phyloP scores from a whole-genome alignment of 495 filamentous ascomycete species.

The Collariella sp. region DNA sequence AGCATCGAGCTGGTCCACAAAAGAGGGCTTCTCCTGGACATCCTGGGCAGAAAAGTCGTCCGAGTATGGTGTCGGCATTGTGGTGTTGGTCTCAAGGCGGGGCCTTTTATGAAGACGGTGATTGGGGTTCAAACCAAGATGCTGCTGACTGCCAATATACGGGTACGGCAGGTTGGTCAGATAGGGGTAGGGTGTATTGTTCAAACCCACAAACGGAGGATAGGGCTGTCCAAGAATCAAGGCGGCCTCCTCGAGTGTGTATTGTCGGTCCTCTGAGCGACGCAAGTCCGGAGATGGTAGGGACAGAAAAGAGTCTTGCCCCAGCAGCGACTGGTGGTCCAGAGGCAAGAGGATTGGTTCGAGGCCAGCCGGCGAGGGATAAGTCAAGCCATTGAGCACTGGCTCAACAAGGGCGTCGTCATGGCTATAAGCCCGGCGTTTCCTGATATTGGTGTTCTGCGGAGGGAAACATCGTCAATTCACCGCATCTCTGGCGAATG shows the following conservation, averaged over 20 bases:
- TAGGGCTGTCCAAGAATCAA: slow-evolving; percentile 14
- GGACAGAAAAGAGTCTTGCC: slow-evolving; percentile 26
- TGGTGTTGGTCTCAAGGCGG: slow-evolving; percentile 28
- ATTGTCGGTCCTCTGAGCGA: slow-evolving; percentile 26
- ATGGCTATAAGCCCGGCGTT: slow-evolving; percentile 38
- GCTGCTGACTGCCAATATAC: background rate
- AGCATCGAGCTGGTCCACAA: slow-evolving; percentile 20
- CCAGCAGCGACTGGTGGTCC: slow-evolving; percentile 35
- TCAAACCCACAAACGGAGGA: slow-evolving; percentile 12
- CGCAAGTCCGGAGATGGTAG: slow-evolving; percentile 23
- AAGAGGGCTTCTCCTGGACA: slow-evolving; percentile 34
- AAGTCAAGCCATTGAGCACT: slow-evolving; percentile 30
- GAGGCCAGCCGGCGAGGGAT: slow-evolving; percentile 23
- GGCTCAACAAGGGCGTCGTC: slow-evolving; percentile 34
- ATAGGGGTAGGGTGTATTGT: background rate
- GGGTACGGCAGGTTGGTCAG: background rate
- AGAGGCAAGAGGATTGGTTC: slow-evolving; percentile 25
- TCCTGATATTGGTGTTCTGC: slow-evolving; percentile 42
- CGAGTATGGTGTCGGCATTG: slow-evolving; percentile 21
- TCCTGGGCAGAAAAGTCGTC: slow-evolving; percentile 12
- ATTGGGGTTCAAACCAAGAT: background rate
- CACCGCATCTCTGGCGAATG: slow-evolving; percentile 29
- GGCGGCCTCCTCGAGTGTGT: slow-evolving; percentile 33
- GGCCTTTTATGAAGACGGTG: slow-evolving; percentile 27
- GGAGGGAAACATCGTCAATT: slow-evolving; percentile 40